Evolutionary conservation across 2,329 filamentous ascomycete genomes (phyloP).

Genomic region (Blastomyces parvus): DNA sequence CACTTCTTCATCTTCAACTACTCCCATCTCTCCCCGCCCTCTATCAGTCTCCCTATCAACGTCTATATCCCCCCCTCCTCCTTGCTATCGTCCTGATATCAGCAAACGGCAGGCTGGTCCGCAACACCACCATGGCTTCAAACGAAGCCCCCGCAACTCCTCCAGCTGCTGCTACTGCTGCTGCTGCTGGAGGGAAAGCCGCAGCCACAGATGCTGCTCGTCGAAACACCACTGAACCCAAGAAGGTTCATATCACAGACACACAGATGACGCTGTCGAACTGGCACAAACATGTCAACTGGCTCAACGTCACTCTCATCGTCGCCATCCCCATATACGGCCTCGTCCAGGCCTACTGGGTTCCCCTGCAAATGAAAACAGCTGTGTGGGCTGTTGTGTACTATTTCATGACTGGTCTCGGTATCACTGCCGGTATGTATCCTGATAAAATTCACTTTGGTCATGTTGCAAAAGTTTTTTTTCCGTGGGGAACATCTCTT

Average conservation of each 20-base stretch:
- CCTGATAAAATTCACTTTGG: not conserved
- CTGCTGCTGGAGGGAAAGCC: not conserved
- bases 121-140: conserved; percentile 3
- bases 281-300: conserved; percentile 90
- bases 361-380: conserved; percentile 63
- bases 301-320: conserved; percentile 79
- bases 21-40: not conserved
- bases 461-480: not conserved
- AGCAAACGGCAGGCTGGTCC: not conserved
- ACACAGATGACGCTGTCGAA: conserved; percentile 69
- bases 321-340: conserved; percentile 66
- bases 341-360: conserved; percentile 65
- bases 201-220: not conserved
- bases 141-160: conserved; percentile 10
- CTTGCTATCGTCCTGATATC: not conserved
- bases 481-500: not conserved
- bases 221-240: conserved; percentile 24
- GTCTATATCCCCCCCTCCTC: not conserved
- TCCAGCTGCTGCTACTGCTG: not conserved
- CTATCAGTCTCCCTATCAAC: not conserved
- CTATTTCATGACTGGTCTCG: conserved; percentile 75
- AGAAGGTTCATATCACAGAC: conserved; percentile 81
- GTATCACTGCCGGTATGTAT: conserved; percentile 62
- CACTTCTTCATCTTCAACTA: not conserved
- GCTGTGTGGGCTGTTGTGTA: conserved; percentile 64